Conservation (phyloP, 306 rosid species). For the Gynostemma pentaphyllum region DNA sequence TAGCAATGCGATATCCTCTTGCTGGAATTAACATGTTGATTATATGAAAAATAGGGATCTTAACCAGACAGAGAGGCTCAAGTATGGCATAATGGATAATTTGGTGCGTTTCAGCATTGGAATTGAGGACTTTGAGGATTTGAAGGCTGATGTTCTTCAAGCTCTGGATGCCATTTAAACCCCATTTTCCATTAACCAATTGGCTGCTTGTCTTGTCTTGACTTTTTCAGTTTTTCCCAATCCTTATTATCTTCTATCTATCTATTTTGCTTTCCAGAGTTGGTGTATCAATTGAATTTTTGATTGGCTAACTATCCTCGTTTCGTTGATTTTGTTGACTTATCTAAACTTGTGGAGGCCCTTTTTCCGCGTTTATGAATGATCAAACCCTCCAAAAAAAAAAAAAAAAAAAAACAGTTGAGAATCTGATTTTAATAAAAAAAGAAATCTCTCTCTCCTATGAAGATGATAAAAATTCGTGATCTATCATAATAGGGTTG, state of each 20-base stretch:
- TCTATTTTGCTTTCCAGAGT: not conserved
- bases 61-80: conserved; percentile 47
- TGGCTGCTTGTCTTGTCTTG: too few relatives aligned
- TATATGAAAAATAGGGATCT: conserved; percentile 88
- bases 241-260: not conserved
- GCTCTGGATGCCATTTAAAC: conserved; percentile 49
- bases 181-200: not conserved
- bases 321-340: not conserved
- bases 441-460: too few relatives aligned
- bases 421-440: too few relatives aligned
- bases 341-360: not conserved
- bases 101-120: conserved; percentile 97
- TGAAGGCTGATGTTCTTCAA: conserved; percentile 59
- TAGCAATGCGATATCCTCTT: too few relatives aligned
- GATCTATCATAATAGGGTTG: too few relatives aligned
- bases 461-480: too few relatives aligned
- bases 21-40: too few relatives aligned
- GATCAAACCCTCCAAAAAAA: not conserved
- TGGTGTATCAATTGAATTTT: not conserved
- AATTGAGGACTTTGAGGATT: conserved; percentile 59
- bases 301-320: not conserved
- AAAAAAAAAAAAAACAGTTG: too few relatives aligned
- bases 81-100: conserved; percentile 73
- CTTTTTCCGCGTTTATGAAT: not conserved
- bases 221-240: too few relatives aligned